Evolutionary conservation across 2,329 filamentous ascomycete genomes (phyloP).

Genomic region (Colletotrichum sansevieriae): DNA sequence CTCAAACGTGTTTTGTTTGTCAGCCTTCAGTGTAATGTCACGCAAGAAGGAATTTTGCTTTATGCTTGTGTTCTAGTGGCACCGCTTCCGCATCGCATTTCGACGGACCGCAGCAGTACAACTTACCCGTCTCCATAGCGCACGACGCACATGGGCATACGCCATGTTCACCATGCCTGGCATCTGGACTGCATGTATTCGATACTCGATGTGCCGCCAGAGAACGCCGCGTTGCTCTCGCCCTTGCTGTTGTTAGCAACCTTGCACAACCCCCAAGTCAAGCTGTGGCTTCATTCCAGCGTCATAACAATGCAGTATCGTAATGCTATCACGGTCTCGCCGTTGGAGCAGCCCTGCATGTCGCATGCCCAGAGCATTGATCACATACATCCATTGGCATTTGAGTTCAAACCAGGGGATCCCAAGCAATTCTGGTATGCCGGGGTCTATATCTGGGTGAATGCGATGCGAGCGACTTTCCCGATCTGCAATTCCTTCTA

Average conservation of each 20-base stretch:
- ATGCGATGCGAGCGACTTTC: constrained; percentile 26
- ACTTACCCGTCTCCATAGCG: neutral
- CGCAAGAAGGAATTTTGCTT: constrained; percentile 34
- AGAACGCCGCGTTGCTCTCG: neutral
- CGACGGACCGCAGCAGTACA: neutral
- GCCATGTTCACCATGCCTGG: neutral
- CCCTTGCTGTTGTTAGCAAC: constrained; percentile 12
- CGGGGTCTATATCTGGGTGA: constrained; percentile 5
- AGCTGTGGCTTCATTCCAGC: constrained; percentile 30
- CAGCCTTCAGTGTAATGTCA: constrained; percentile 3
- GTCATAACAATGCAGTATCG: constrained; percentile 30
- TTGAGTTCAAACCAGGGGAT: constrained; percentile 9
- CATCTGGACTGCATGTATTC: neutral
- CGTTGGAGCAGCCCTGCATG: constrained; percentile 12
- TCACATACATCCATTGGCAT: constrained; percentile 19
- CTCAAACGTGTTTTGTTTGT: neutral
- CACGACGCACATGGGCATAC: neutral
- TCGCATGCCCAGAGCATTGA: constrained; percentile 18
- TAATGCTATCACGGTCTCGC: constrained; percentile 14
- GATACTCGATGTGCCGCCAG: constrained; percentile 6
- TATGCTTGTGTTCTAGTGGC: constrained; percentile 36
- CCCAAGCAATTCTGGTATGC: constrained; percentile 16
- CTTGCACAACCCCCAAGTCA: constrained; percentile 18
- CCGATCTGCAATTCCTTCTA: constrained; percentile 13
- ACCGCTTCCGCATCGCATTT: constrained; percentile 7